phyloP scores from a whole-genome alignment of 1,284 basidiomycete genomes.

The Moesziomyces globuligerus region DNA sequence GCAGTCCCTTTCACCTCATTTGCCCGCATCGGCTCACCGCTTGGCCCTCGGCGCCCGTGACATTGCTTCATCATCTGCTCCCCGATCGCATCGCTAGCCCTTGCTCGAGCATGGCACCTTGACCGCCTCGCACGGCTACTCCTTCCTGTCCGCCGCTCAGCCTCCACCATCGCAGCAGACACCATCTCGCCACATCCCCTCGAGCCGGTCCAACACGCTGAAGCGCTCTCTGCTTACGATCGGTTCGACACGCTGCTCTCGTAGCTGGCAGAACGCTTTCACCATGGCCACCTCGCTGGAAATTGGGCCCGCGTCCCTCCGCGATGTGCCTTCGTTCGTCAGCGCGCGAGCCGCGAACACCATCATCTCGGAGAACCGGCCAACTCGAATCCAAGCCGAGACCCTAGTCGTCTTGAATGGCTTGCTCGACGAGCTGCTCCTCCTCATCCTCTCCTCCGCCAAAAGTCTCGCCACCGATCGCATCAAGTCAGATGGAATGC shows the following conservation, averaged over 20 bases:
- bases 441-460: constrained; percentile 55
- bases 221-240: no score
- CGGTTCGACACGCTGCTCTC: background rate
- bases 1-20: constrained; percentile 1
- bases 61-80: background rate
- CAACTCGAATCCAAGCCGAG: constrained; percentile 60
- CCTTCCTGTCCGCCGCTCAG: background rate
- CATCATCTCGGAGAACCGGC: constrained; percentile 56
- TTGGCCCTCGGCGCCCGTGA: background rate
- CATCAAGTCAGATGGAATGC: constrained; percentile 61
- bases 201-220: no score
- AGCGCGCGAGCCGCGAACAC: constrained; percentile 59
- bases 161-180: background rate
- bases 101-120: constrained; percentile 10
- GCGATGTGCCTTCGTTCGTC: constrained; percentile 45
- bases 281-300: constrained; percentile 19
- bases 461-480: constrained; percentile 57
- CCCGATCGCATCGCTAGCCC: background rate
- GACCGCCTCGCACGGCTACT: constrained; percentile 1
- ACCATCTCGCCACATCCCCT: background rate
- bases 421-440: constrained; percentile 59
- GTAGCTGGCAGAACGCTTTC: background rate
- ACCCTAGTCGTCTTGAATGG: constrained; percentile 55
- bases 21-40: background rate
- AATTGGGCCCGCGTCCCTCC: constrained; percentile 5